Percentiles rank a stretch among this genome's conserved stretches.
phyloP scores from a whole-genome alignment of 352 stramenopile genomes.

The Thalassiosira allenii region DNA sequence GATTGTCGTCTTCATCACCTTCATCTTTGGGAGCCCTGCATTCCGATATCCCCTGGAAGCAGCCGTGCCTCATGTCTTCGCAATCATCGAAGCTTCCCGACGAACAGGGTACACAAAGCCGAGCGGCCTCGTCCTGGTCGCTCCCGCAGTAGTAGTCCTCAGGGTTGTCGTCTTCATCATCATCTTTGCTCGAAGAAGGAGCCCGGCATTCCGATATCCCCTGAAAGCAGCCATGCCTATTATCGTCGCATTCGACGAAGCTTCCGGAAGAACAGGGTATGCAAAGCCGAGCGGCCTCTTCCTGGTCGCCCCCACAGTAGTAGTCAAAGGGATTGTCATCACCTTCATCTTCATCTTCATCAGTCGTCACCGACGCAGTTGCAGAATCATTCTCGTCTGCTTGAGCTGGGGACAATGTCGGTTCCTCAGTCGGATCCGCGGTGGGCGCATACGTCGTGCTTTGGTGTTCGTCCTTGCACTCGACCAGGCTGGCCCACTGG shows the following conservation, averaged over 20 bases:
- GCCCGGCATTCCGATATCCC: neutral
- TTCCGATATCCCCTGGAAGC: neutral
- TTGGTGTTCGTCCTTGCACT: neutral
- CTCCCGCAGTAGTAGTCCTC: neutral
- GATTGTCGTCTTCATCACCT: too few species aligned
- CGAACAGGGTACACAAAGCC: neutral
- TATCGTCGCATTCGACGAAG: neutral
- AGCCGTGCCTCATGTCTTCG: neutral
- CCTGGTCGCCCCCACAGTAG: neutral
- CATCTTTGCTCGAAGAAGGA: too few species aligned
- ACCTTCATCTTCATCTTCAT: neutral
- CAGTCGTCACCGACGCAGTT: too few species aligned
- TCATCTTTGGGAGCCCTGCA: too few species aligned
- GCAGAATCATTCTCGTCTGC: too few species aligned
- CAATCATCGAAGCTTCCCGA: neutral
- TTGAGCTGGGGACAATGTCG: too few species aligned
- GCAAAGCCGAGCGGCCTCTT: neutral
- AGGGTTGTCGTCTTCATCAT: too few species aligned
- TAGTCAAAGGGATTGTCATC: neutral
- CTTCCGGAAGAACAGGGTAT: neutral
- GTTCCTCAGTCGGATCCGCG: too few species aligned
- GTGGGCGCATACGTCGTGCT: too few species aligned
- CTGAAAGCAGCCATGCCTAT: neutral
- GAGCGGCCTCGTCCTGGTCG: neutral
- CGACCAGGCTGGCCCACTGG: neutral